Evolutionary conservation across 1,284 basidiomycete species (phyloP).

Genomic region (Ustilago crameri): DNA sequence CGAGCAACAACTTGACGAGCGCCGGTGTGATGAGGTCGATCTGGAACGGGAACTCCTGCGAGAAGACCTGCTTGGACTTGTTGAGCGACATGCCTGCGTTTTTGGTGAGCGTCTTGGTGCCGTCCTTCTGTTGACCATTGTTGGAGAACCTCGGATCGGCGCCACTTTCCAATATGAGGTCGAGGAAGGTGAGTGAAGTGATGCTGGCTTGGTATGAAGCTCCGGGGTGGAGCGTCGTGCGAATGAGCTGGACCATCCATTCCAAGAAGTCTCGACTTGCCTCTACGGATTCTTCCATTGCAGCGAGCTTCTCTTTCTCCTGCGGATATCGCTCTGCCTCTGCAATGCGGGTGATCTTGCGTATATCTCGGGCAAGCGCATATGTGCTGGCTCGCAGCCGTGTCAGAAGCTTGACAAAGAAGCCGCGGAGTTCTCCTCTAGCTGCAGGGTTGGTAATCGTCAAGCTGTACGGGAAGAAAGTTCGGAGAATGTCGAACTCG

Average conservation of each 20-base stretch:
- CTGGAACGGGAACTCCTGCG: constrained; percentile 41
- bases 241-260: constrained; percentile 35
- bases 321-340: constrained; percentile 34
- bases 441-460: constrained; percentile 54
- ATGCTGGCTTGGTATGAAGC: constrained; percentile 60
- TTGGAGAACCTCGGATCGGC: constrained; percentile 39
- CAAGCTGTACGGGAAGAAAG: constrained; percentile 51
- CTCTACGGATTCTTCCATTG: constrained; percentile 18
- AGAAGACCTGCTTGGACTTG: constrained; percentile 55
- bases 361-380: constrained; percentile 38
- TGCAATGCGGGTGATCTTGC: constrained; percentile 39
- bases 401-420: constrained; percentile 58
- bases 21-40: constrained; percentile 34
- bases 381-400: constrained; percentile 57
- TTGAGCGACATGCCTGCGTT: constrained; percentile 50
- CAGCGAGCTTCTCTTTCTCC: constrained; percentile 34
- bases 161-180: constrained; percentile 52
- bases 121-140: constrained; percentile 9
- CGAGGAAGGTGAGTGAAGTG: constrained; percentile 55
- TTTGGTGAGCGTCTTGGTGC: constrained; percentile 28
- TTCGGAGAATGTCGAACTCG: constrained; percentile 47
- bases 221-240: constrained; percentile 55
- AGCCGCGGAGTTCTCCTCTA: constrained; percentile 53
- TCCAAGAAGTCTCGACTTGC: constrained; percentile 39
- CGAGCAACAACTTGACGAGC: constrained; percentile 50